Percentiles rank a stretch among this genome's conserved stretches.
These are phyloP conservation scores for Quercus robur DNA, from an alignment of 306 rosid genomes.

Conservation along the genomic window DNA sequence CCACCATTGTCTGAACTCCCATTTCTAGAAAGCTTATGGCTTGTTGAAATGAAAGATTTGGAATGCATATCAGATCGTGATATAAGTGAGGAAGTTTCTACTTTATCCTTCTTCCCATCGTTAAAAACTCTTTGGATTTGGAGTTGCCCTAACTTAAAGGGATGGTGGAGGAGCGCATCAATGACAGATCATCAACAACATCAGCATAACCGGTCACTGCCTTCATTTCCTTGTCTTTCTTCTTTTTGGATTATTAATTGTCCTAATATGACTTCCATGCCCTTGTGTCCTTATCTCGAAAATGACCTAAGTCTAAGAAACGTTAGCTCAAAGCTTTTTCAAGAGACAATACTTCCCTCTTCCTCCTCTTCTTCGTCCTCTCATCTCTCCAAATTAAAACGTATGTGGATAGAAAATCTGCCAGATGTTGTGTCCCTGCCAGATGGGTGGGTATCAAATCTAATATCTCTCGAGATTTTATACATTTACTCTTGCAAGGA, in stretches of 20 bases:
- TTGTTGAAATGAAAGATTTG: neutral
- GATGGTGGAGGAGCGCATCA: constrained; percentile 17
- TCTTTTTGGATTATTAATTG: neutral
- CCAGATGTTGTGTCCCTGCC: too few species aligned
- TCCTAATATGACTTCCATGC: neutral
- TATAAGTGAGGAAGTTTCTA: neutral
- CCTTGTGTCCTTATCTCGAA: neutral
- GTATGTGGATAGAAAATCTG: accelerated
- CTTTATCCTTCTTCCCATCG: neutral
- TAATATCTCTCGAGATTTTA: accelerated
- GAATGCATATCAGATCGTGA: neutral
- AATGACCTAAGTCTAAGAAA: neutral
- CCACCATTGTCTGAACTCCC: neutral
- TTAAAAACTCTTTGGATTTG: accelerated
- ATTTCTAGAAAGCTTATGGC: too few species aligned
- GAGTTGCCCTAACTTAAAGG: neutral
- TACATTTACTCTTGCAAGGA: accelerated
- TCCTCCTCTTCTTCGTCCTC: too few species aligned
- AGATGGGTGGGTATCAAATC: too few species aligned
- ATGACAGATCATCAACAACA: neutral
- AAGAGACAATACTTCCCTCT: neutral
- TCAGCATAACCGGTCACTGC: too few species aligned
- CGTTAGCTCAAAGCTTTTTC: neutral
- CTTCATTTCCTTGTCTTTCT: constrained; percentile 1
- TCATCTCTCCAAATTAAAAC: too few species aligned